Conservation (phyloP, 768 basidiomycete genomes). For the Suillus weaverae region DNA sequence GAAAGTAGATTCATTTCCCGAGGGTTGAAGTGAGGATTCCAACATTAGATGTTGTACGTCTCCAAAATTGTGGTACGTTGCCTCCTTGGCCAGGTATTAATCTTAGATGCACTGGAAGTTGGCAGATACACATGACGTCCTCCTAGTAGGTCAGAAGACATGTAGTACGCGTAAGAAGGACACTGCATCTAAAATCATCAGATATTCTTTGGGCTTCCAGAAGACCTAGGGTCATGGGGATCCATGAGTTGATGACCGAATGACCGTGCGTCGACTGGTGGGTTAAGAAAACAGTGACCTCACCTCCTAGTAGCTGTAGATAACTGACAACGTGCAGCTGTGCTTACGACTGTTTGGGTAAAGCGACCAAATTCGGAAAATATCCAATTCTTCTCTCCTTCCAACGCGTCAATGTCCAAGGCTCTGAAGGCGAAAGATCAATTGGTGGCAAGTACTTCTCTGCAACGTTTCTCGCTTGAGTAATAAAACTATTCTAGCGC, state of each 20-base stretch:
- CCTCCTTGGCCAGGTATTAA: conserved; percentile 1
- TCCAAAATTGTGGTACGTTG: conserved; percentile 3
- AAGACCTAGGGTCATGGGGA: conserved; percentile 7
- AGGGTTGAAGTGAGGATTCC: background rate
- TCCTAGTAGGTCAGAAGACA: conserved; percentile 1
- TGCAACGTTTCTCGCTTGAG: conserved; percentile 10
- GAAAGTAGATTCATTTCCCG: conserved; percentile 2
- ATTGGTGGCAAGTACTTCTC: conserved; percentile 60
- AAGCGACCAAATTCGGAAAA: background rate
- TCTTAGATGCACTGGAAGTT: conserved; percentile 4
- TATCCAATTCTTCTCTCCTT: background rate
- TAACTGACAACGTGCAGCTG: background rate
- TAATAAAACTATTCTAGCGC: conserved; percentile 48
- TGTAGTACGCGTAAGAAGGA: conserved; percentile 5
- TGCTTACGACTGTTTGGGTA: background rate
- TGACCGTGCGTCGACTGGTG: conserved; percentile 2
- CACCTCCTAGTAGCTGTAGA: background rate
- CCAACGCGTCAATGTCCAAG: conserved; percentile 58
- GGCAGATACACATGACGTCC: background rate
- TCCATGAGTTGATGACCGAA: conserved; percentile 4
- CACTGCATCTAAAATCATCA: conserved; percentile 5
- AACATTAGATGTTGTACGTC: conserved; percentile 3
- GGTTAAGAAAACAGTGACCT: background rate
- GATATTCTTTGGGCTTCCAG: conserved; percentile 4
- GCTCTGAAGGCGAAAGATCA: conserved; percentile 65